Evolutionary conservation across 2,329 filamentous ascomycete genomes (phyloP), one percentile per base, ranked within the genome.

Genomic region (Diplodia corticola): DNA sequence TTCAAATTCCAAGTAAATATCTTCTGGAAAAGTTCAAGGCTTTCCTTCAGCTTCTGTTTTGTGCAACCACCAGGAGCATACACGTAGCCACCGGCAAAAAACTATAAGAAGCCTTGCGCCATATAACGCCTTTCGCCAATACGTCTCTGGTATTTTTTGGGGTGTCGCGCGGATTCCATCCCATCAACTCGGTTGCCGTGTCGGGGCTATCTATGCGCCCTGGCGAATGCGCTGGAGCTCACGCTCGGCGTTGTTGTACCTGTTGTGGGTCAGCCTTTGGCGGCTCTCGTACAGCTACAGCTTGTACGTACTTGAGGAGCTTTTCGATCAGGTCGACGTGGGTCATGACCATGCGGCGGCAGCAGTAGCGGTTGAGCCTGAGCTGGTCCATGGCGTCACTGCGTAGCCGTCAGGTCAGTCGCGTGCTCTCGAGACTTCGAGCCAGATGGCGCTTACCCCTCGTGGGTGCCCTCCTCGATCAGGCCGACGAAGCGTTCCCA

Each of bases 251-350:
- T 54, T 63, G 65, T 67, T 67, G 59, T 67, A 67, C 59, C 65
- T 67, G 24, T 24, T 17, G 4, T 15, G 10, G n/a, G 20, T 66
- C 17, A 64, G 59, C 7, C 20, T n/a, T 15, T 44, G 10, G 12
- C 13, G 9, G 37, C 20, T 3, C 26, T 5, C 37, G 15, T 12
- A 3, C 15, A 9, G 7, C n/a, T 7, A 7, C 10, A 24, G 20
- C 4, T n/a, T 33, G 6, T 22, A 74, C 74, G 70, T 77, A 79
- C 75, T 79, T 79, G 69, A 99, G 88, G 60, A 99, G 88, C 82
- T 99, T 99, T 85, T 99, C 95, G 73, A 99, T 97, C 69, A 99
- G 85, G 79, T 99, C 95, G 74, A 99, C 95, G 81, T 99, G 95
- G 68, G 95, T 99, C 91, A 99, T 97, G 80, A 99, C 89, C 95